phyloP scores from a whole-genome alignment of 768 basidiomycete genomes.

The Trametes meyenii region DNA sequence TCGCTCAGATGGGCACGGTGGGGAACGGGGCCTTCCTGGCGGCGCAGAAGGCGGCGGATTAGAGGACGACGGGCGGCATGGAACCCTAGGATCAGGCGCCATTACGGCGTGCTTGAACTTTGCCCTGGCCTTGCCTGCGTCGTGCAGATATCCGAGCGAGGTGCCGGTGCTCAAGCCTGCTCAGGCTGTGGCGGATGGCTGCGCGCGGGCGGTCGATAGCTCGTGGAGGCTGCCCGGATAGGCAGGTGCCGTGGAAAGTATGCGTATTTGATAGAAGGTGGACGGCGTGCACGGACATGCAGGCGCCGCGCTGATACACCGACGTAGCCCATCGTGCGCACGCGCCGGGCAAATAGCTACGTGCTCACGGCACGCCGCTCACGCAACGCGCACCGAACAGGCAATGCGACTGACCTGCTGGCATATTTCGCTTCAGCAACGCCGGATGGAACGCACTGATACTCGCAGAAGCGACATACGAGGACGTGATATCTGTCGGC shows the following conservation, averaged over 20 bases:
- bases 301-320: background rate
- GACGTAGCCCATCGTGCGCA: background rate
- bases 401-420: background rate
- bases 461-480: constrained; percentile 11
- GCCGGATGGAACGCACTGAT: constrained; percentile 12
- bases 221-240: background rate
- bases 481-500: constrained; percentile 6
- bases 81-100: constrained; percentile 14
- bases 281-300: background rate
- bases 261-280: background rate
- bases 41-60: background rate
- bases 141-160: background rate
- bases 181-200: background rate
- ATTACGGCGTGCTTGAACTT: constrained; percentile 12
- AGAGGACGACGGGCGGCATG: constrained; percentile 6
- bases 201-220: constrained; percentile 1
- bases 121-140: background rate
- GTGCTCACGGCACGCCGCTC: constrained; percentile 2
- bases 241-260: background rate
- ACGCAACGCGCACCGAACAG: background rate
- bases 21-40: background rate
- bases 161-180: background rate
- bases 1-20: constrained; percentile 1
- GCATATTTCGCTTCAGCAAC: background rate
- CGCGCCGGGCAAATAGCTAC: constrained; percentile 4